These are phyloP conservation scores for Hypomontagnella monticulosa DNA, from an alignment of 495 filamentous ascomycete species.

Conservation along the genomic window DNA sequence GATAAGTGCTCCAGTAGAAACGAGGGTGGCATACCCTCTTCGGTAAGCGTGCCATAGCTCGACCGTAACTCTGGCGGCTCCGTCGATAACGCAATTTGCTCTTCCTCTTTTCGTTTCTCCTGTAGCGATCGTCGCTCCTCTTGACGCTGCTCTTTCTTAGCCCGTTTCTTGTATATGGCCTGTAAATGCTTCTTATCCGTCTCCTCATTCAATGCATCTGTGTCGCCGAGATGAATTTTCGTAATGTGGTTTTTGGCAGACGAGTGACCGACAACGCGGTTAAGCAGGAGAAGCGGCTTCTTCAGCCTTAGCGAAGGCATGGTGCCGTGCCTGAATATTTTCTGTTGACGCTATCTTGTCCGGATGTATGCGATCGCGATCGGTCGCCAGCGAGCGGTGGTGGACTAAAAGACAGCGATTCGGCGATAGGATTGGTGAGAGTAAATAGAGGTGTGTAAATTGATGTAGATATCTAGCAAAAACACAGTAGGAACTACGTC, in stretches of 20 bases:
- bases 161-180: slow-evolving; percentile 57
- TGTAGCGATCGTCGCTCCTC: slow-evolving; percentile 62
- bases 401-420: neutral
- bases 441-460: neutral
- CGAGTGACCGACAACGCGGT: slow-evolving; percentile 54
- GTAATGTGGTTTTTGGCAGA: slow-evolving; percentile 58
- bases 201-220: slow-evolving; percentile 55
- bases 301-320: slow-evolving; percentile 53
- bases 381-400: neutral
- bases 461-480: neutral
- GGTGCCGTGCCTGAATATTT: slow-evolving; percentile 14
- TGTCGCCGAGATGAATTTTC: slow-evolving; percentile 57
- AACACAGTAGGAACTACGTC: neutral
- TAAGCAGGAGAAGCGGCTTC: slow-evolving; percentile 55
- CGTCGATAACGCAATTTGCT: slow-evolving; percentile 52
- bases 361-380: neutral
- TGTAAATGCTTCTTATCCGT: slow-evolving; percentile 61
- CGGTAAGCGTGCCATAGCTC: slow-evolving; percentile 65
- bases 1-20: slow-evolving; percentile 35
- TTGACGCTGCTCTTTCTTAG: slow-evolving; percentile 61
- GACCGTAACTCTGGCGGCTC: slow-evolving; percentile 66
- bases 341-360: neutral
- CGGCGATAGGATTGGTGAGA: neutral
- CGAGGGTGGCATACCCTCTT: slow-evolving; percentile 43
- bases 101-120: slow-evolving; percentile 57